These are phyloP conservation scores for Calonectria crousiana DNA, from an alignment of 2,329 filamentous ascomycete species.

Conservation along the genomic window DNA sequence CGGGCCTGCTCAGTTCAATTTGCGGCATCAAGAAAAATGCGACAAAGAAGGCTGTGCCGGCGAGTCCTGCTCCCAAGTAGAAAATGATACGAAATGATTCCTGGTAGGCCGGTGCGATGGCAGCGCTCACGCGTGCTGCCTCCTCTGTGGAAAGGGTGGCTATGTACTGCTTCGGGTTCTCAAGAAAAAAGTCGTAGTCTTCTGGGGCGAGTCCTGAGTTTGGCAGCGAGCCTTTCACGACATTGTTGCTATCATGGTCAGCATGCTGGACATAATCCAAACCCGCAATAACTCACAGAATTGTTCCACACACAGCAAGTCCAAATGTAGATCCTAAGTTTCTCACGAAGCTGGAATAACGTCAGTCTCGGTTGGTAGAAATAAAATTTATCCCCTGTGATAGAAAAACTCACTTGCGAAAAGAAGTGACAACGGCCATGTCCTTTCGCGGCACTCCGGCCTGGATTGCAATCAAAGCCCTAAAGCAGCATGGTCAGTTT, in stretches of 20 bases:
- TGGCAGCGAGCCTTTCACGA: background rate
- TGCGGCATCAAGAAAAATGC: background rate
- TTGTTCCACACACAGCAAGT: background rate
- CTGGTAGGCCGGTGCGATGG: background rate
- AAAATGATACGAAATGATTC: background rate
- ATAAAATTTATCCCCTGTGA: background rate
- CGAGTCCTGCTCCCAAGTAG: background rate
- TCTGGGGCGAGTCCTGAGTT: background rate
- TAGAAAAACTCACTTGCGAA: background rate
- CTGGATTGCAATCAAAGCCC: background rate
- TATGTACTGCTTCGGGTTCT: background rate
- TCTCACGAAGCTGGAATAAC: background rate
- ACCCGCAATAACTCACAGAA: background rate
- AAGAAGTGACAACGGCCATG: constrained; percentile 1
- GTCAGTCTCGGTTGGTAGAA: background rate
- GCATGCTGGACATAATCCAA: background rate
- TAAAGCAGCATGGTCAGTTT: background rate
- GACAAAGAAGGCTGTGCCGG: background rate
- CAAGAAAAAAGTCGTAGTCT: background rate
- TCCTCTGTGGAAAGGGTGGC: background rate
- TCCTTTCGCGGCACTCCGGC: background rate
- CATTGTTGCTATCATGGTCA: background rate
- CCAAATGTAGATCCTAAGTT: background rate
- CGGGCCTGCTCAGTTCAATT: background rate
- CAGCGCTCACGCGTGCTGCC: background rate